Base-by-base conservation (phyloP, 805 yeast species). In the Blastobotrys attinorum region DNA sequence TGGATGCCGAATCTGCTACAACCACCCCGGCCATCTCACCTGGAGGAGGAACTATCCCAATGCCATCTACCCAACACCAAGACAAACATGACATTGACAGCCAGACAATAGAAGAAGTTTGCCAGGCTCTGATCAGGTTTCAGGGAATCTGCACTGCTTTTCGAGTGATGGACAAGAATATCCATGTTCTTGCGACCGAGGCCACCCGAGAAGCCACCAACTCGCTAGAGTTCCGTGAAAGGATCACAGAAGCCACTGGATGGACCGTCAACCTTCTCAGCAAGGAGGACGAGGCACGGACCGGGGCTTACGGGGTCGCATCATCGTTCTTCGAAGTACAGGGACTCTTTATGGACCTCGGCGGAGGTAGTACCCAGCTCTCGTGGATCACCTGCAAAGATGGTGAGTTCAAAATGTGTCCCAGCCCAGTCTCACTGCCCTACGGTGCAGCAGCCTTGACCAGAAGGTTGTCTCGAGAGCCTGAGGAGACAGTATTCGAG, bases 391-490 rank as follows among this genome's bases (percentile, higher is more conserved):
- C 69, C 46, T 73, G 79, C 32, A 61, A 64, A 22, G 67, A 70
- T 40, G 87, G 86, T 3, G 72, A 71, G 45, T 69, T 81, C 22
- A 63, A 64, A 44, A 70, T 75, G 50, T 76, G 82, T 22, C 65
- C 69, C 5, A 69, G 67, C 13, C 83, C 87, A 0, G 77, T 79
- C 2, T 74, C 81, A 2, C 61, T 81, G 37, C 88, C 88, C 1
- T 83, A 77, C 56, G 90, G 90, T 16, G 83, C 87, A 1, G 85
- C 83, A 22, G 79, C 81, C 1, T 61, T 82, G 35, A 71, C 82
- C 0, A 69, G 76, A 51, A 62, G 84, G 50, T 58, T 80, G 47
- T 66, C 67, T 44, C 55, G 65, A 37, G 84, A 79, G 53, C 72
- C 72, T 48, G 67, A 66, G 25, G 71, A 69, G 31, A 67, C 62